Base-by-base conservation (phyloP, 331 rosid genomes). In the Quercus lobata region DNA sequence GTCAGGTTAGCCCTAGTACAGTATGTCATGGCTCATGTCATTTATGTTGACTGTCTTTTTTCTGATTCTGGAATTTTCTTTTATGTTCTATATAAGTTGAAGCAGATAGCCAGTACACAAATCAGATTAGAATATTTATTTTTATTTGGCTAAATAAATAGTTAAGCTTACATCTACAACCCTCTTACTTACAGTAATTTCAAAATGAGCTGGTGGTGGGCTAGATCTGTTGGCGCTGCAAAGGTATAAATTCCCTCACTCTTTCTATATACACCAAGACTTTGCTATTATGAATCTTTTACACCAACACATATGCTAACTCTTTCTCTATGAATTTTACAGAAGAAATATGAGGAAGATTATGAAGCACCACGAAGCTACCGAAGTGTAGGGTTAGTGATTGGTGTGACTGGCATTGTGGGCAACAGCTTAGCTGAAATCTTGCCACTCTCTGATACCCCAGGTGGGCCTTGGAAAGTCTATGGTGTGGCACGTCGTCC, bases 141-240 rank as follows among this genome's bases (percentile, higher is more conserved):
- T 2, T 41, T 41, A 12, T 41, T 41, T 41, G 46, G 46, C 3
- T 41, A 41, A 41, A 41, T 41, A 41, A 41, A 2, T 8, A 41
- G 46, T 41, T 41, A 41, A 37, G 54, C 54, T 12, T 41, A 41
- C 46, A 41, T 41, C 46, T 8, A 41, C 46, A 41, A 41, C 1
- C 46, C 46, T 8, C 46, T 41, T 41, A 8, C 12, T 37, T 63
- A 8, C 44, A 16, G 4, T 32, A 32, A 10, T 30, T 21, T 41
- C 73, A 77, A 3, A 22, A 89, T 89, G 91, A 82, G 89, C 69
- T 89, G 93, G 97, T 89, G 92, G 97, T 89, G 92, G 97, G 85
- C 89, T 22, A 91, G 94, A 37, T 91, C 93, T 30, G 85, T 82
- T 34, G 91, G 90, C 34, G 92, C 88, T 72, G 90, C 90, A 11